These are phyloP conservation scores for Aspergillus sparsus DNA, from an alignment of 495 filamentous ascomycete genomes.

Conservation along the genomic window DNA sequence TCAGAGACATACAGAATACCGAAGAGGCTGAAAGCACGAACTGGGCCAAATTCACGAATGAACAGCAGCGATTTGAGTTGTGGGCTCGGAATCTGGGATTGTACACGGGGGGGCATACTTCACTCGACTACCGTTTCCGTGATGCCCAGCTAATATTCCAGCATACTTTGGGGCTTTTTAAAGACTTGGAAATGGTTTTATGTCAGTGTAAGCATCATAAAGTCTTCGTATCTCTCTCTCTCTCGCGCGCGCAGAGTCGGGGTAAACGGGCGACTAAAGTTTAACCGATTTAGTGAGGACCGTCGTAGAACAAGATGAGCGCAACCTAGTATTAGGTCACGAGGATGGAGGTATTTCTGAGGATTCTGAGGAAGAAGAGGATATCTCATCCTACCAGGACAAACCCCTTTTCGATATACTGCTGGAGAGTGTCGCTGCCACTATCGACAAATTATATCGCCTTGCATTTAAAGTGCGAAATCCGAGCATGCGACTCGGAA, in stretches of 20 bases:
- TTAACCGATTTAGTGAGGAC: not conserved
- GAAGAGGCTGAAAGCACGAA: not conserved
- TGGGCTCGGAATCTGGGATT: slow-evolving; percentile 13
- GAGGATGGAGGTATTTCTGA: not conserved
- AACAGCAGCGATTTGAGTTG: slow-evolving; percentile 13
- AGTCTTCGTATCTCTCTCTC: not conserved
- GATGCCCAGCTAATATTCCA: slow-evolving; percentile 8
- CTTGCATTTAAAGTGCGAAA: slow-evolving; percentile 15
- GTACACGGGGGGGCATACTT: slow-evolving; percentile 7
- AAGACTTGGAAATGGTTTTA: slow-evolving; percentile 4
- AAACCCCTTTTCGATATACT: slow-evolving; percentile 7
- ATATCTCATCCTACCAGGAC: slow-evolving; percentile 9
- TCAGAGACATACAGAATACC: not conserved
- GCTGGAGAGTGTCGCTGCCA: not conserved
- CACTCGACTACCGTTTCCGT: slow-evolving; percentile 11
- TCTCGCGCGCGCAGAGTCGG: not conserved
- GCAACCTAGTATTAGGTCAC: not conserved
- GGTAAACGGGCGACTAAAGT: not conserved
- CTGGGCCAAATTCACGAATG: slow-evolving; percentile 1
- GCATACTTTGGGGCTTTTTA: slow-evolving; percentile 3
- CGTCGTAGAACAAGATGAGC: not conserved
- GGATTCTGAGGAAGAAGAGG: slow-evolving; percentile 11
- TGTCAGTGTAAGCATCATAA: not conserved
- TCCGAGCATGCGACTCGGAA: slow-evolving; percentile 10
- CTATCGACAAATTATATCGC: slow-evolving; percentile 15